Percentiles rank a stretch among this genome's conserved stretches.
These are phyloP conservation scores for Sclerotinia trifoliorum DNA, from an alignment of 2,329 filamentous ascomycete species.

Conservation along the genomic window DNA sequence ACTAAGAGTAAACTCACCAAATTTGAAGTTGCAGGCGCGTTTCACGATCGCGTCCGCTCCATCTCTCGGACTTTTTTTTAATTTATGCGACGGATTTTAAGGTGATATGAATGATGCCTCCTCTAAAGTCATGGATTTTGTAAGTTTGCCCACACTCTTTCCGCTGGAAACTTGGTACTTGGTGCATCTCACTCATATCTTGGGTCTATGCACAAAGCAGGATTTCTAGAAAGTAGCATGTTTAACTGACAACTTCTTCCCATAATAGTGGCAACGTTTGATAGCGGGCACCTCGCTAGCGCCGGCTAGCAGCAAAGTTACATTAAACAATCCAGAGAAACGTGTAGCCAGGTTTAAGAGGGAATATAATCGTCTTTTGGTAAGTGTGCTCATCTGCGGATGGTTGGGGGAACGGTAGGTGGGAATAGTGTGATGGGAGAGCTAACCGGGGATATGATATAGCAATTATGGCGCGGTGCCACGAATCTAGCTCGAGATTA, in stretches of 20 bases:
- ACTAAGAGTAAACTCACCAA: conserved; percentile 3
- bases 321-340: conserved; percentile 61
- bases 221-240: neutral
- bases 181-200: neutral
- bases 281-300: conserved; percentile 61
- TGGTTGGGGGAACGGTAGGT: neutral
- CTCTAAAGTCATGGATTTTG: conserved; percentile 35
- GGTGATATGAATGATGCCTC: conserved; percentile 28
- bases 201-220: neutral
- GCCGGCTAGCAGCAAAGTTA: conserved; percentile 55
- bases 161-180: no score
- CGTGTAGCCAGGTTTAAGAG: conserved; percentile 66
- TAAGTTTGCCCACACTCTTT: neutral
- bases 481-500: conserved; percentile 59
- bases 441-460: conserved; percentile 12
- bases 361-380: conserved; percentile 62
- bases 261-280: conserved; percentile 62
- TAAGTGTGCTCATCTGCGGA: conserved; percentile 40
- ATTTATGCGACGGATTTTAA: conserved; percentile 23
- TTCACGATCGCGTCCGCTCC: conserved; percentile 9
- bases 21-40: neutral
- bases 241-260: conserved; percentile 25
- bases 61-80: conserved; percentile 10
- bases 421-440: neutral
- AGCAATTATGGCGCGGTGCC: conserved; percentile 61